Conservation (phyloP, 2,329 filamentous ascomycete genomes). For the Trichothecium roseum region DNA sequence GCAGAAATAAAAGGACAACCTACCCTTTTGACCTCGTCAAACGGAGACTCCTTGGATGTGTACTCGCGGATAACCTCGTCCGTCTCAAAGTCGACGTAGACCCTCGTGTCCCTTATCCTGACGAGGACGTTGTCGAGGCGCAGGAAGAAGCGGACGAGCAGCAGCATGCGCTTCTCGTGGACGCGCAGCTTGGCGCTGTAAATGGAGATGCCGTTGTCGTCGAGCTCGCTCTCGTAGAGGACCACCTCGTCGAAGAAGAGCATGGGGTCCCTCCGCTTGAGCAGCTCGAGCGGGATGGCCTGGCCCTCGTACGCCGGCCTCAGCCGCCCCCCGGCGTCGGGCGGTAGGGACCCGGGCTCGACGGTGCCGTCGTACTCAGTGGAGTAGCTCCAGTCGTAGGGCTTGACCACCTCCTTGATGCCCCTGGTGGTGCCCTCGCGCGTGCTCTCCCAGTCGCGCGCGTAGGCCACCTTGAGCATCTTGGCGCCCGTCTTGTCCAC, state of each 20-base stretch:
- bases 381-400: conserved; percentile 97
- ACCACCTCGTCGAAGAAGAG: conserved; percentile 95
- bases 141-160: conserved; percentile 85
- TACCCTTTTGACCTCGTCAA: conserved; percentile 65
- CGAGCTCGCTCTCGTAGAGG: conserved; percentile 93
- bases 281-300: conserved; percentile 82
- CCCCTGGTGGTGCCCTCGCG: conserved; percentile 69
- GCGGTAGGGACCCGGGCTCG: conserved; percentile 13
- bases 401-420: conserved; percentile 88
- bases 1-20: conserved; percentile 15
- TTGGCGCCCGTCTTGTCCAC: conserved; percentile 89
- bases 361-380: conserved; percentile 75
- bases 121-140: conserved; percentile 83
- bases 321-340: conserved; percentile 12
- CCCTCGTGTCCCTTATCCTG: conserved; percentile 75
- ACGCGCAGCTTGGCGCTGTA: conserved; percentile 86
- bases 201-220: conserved; percentile 91
- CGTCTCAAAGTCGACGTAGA: conserved; percentile 81
- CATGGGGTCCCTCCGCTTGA: conserved; percentile 86
- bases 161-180: conserved; percentile 78
- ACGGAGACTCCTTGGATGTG: conserved; percentile 73
- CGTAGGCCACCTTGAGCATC: conserved; percentile 92
- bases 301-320: conserved; percentile 24
- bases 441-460: conserved; percentile 65
- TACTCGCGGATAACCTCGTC: conserved; percentile 82